A percentile compares a stretch with the other conserved stretches of the same genome.
Evolutionary conservation across 2,329 filamentous ascomycete genomes (phyloP).

Genomic region (Trichoderma guizhouense): DNA sequence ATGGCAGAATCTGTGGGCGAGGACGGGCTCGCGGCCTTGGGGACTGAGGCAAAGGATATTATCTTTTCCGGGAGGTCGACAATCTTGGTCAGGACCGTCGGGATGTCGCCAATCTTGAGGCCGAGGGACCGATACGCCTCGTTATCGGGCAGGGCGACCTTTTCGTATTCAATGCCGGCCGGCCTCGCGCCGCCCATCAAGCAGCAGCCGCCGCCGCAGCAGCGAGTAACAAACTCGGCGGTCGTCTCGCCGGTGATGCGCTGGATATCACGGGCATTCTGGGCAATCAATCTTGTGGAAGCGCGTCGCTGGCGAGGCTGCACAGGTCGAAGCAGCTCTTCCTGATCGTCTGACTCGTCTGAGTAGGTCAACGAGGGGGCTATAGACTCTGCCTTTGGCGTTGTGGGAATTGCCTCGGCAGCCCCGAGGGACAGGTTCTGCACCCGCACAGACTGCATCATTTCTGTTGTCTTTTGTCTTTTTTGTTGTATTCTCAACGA

Average conservation of each 20-base stretch:
- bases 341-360: slow-evolving; percentile 58
- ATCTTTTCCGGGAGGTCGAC: slow-evolving; percentile 72
- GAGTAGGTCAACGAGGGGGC: slow-evolving; percentile 63
- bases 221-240: slow-evolving; percentile 58
- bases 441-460: slow-evolving; percentile 15
- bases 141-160: slow-evolving; percentile 67
- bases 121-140: slow-evolving; percentile 76
- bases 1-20: slow-evolving; percentile 51
- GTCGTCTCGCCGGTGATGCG: slow-evolving; percentile 63
- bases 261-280: slow-evolving; percentile 60
- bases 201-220: slow-evolving; percentile 64
- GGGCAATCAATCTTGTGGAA: slow-evolving; percentile 65
- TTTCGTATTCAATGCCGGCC: slow-evolving; percentile 50
- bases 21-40: slow-evolving; percentile 31
- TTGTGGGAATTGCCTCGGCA: slow-evolving; percentile 43
- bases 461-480: background rate
- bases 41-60: slow-evolving; percentile 63
- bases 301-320: slow-evolving; percentile 57
- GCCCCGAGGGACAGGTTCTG: slow-evolving; percentile 25
- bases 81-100: slow-evolving; percentile 67
- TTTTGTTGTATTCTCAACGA: background rate
- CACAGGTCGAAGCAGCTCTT: slow-evolving; percentile 45
- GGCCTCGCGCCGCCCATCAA: slow-evolving; percentile 47
- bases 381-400: slow-evolving; percentile 46
- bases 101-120: slow-evolving; percentile 72